A percentile compares a stretch with the other conserved stretches of the same genome.
These are phyloP conservation scores for Rhizopogon vulgaris DNA, from an alignment of 768 basidiomycete species.

Conservation along the genomic window DNA sequence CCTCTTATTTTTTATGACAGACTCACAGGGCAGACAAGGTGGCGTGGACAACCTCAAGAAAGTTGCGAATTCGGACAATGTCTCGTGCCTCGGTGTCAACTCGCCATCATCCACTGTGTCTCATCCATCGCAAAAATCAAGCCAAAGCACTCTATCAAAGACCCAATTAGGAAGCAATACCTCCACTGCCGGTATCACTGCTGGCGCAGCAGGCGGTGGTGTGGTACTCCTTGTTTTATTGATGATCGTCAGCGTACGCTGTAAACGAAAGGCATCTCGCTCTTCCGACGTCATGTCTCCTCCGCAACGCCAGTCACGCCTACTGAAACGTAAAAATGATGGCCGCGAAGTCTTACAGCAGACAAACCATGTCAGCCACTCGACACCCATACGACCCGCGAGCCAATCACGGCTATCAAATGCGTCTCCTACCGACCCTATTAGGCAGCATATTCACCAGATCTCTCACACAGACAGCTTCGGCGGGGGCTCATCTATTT, in stretches of 20 bases:
- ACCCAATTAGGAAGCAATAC: slow-evolving; percentile 19
- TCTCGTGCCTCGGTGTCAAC: slow-evolving; percentile 42
- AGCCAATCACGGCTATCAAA: not conserved
- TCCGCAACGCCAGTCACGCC: slow-evolving; percentile 21
- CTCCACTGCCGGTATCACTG: slow-evolving; percentile 43
- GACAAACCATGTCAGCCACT: slow-evolving; percentile 10
- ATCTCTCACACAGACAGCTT: slow-evolving; percentile 16
- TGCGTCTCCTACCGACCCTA: not conserved
- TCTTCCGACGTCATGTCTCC: slow-evolving; percentile 24
- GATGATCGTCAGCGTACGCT: slow-evolving; percentile 46
- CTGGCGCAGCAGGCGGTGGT: slow-evolving; percentile 43
- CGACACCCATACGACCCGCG: slow-evolving; percentile 6
- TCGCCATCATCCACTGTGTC: slow-evolving; percentile 46
- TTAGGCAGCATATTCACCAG: slow-evolving; percentile 9
- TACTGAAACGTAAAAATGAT: slow-evolving; percentile 34
- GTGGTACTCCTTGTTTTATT: slow-evolving; percentile 47
- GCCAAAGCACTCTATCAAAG: slow-evolving; percentile 11
- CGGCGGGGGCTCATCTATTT: slow-evolving; percentile 22
- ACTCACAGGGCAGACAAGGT: slow-evolving; percentile 44
- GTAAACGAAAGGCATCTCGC: slow-evolving; percentile 15
- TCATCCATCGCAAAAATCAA: slow-evolving; percentile 15
- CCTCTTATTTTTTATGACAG: slow-evolving; percentile 51
- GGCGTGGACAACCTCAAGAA: slow-evolving; percentile 49
- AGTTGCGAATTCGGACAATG: slow-evolving; percentile 48
- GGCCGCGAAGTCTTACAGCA: slow-evolving; percentile 16